Evolutionary conservation across 495 filamentous ascomycete species (phyloP), one percentile per base, ranked within the genome.

Genomic region (Arthonia radiata): DNA sequence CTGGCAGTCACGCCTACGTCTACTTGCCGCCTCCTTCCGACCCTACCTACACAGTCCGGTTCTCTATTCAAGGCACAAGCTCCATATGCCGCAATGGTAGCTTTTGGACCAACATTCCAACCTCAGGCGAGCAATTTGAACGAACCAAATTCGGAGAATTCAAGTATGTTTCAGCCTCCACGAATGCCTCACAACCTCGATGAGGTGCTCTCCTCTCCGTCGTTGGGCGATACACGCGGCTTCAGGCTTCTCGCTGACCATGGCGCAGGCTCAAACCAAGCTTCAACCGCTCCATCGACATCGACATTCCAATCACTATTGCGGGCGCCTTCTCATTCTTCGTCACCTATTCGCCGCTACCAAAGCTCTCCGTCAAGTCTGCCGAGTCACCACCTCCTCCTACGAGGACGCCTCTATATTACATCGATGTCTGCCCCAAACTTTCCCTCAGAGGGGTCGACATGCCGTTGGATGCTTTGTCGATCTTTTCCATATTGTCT

Each of bases 301-400:
- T 94, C 35, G 78, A 89, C 31, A 61, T 99, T 24, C 71, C 78
- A 2, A 70, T 99, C 38, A 52, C 66, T 32, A 52, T 57, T 31
- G 69, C 89, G n/a, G 86, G 89, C 34, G 73, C 86, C 7, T 99
- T 89, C 47, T 74, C 78, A 31, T 99, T 86, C 56, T 99, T 93
- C 49, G 79, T 75, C 15, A 86, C 81, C 25, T 99, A 79, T 48
- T 67, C 73, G 17, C 76, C 82, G 15, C 64, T 94, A 11, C 89
- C 86, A 1, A 53, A 66, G 15, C 73, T 91, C 40, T 62, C 71
- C 12, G 53, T 66, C 19, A 52, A 64, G 17, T 40, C 64, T 15
- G 42, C 55, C 12, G 33, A 16, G 31, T 38, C 37, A 5, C 29
- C 52, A 9, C 49, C 60, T 3, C 48, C 63, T 35, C 56, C 66